Evolutionary conservation across 768 basidiomycete genomes (phyloP), one percentile per base, ranked within the genome.

Genomic region (Coprinopsis strossmayeri): DNA sequence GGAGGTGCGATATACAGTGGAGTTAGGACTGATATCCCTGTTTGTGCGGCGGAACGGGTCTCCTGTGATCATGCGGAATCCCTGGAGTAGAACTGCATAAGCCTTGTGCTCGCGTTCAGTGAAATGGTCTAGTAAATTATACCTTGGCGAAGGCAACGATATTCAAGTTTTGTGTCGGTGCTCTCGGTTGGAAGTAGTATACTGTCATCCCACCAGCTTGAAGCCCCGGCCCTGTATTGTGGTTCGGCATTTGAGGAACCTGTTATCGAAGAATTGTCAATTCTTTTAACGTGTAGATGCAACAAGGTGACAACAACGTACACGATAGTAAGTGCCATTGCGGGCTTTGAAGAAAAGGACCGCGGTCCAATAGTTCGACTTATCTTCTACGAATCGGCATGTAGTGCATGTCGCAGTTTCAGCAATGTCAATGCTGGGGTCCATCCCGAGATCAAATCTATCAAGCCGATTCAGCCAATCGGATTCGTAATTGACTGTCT

Each of bases 191-290:
- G 50, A 51, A 51, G 43, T 51, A 51, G 45, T 51, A 51, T 15
- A 51, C 37, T 4, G 50, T 51, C 50, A 51, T 51, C 3, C 50
- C 50, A 7, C 50, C 50, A 3, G 50, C 43, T 37, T 51, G 50
- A n/a, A 39, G n/a, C 17, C 50, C 50, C 5, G 50, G 50, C 11
- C 50, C 50, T 18, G 50, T 51, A 25, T 51, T 51, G 27, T 51
- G 50, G 27, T 51, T 51, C 11, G 50, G 35, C 50, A 51, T 51
- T 41, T 51, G 50, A 21, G 44, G 50, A 20, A 51, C 50, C 50
- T 51, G 30, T 32, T 15, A 32, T 32, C 30, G 30, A 7, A 7
- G 27, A 34, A 32, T 13, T 21, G 32, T 32, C 10, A 25, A 12
- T 15, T 2, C 17, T 17, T 3, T 10, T 21, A 3, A 26, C 23